Conservation (phyloP, 1,284 basidiomycete species). For the Peniophora sp. region DNA sequence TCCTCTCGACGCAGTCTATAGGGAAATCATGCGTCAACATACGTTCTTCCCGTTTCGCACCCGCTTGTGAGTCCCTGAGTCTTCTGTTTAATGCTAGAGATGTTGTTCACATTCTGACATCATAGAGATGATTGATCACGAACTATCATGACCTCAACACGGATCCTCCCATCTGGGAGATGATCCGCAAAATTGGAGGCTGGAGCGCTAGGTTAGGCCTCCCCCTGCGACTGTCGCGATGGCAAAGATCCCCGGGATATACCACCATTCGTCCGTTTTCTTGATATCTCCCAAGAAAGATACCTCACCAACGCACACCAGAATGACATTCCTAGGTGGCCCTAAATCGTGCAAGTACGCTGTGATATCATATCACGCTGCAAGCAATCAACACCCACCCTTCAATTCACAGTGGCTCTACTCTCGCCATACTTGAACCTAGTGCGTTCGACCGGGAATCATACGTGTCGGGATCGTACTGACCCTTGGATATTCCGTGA, state of each 20-base stretch:
- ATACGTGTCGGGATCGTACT: background rate
- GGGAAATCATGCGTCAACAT: slow-evolving; percentile 34
- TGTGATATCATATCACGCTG: background rate
- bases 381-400: slow-evolving; percentile 11
- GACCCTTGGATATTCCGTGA: background rate
- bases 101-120: slow-evolving; percentile 4
- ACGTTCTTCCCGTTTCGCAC: slow-evolving; percentile 24
- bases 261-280: slow-evolving; percentile 13
- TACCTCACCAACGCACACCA: background rate
- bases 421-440: slow-evolving; percentile 23
- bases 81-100: slow-evolving; percentile 9
- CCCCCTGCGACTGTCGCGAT: slow-evolving; percentile 12
- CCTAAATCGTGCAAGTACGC: slow-evolving; percentile 19
- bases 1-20: slow-evolving; percentile 36
- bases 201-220: slow-evolving; percentile 16
- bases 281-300: background rate
- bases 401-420: slow-evolving; percentile 20
- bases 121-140: slow-evolving; percentile 10
- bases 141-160: slow-evolving; percentile 7
- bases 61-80: slow-evolving; percentile 21
- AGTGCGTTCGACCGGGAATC: slow-evolving; percentile 16
- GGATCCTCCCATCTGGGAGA: slow-evolving; percentile 13
- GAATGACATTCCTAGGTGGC: slow-evolving; percentile 24
- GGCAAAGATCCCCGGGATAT: slow-evolving; percentile 13
- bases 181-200: slow-evolving; percentile 17